Conservation (phyloP, 2,329 filamentous ascomycete species). For the Fusarium dlaminii region DNA sequence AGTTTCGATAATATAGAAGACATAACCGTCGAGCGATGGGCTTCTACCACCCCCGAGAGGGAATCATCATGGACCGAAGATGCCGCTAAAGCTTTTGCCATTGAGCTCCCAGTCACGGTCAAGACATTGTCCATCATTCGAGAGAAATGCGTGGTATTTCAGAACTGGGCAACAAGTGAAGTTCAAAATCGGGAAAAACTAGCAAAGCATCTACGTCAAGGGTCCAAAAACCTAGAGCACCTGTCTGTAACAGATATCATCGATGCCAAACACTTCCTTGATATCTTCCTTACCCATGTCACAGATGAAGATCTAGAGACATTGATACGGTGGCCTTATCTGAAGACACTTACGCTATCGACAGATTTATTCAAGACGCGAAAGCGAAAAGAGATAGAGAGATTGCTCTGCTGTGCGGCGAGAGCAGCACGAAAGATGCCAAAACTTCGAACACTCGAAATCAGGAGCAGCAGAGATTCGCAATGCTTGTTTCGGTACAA, state of each 20-base stretch:
- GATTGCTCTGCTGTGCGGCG: not conserved
- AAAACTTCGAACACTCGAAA: not conserved
- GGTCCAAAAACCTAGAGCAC: not conserved
- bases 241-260: conserved; percentile 12
- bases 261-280: conserved; percentile 15
- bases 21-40: conserved; percentile 1
- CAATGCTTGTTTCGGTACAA: not conserved
- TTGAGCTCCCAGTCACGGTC: not conserved
- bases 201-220: not conserved
- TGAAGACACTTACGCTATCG: not conserved
- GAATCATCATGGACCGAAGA: not conserved
- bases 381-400: rapidly evolving
- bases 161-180: not conserved
- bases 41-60: not conserved
- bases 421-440: not conserved
- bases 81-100: not conserved
- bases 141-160: not conserved
- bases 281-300: not conserved
- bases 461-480: not conserved
- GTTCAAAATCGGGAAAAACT: not conserved
- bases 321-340: not conserved
- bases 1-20: not conserved
- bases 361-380: not conserved
- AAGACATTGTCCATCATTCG: conserved; percentile 4
- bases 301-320: not conserved